Base-by-base conservation (phyloP, 2,329 filamentous ascomycete species). In the Pyrenophora graminea region DNA sequence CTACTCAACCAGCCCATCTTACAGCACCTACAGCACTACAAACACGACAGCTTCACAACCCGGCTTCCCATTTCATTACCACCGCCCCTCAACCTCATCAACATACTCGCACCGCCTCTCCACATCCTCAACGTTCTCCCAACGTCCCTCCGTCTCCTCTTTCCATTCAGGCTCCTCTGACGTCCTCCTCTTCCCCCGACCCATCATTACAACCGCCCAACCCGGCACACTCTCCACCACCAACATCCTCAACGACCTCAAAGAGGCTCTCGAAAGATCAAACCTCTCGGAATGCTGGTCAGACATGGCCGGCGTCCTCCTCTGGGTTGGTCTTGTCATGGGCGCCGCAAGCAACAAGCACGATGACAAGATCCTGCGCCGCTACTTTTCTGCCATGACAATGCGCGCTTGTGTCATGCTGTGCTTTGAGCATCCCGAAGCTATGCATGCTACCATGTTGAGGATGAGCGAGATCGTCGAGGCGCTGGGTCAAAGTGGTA, bases 231-330 rank as follows among this genome's bases (percentile, higher is more conserved):
- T 3, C 3, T 5, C 19, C 19, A 15, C 60, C 7, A 54, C 36
- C 8, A 55, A 38, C 1, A 61, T 70, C 27, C 64, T 74, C 4
- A 36, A 25, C 3, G 30, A 55, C 15, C 54, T 74, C 10, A 60
- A 60, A 33, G 48, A 50, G 3, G 58, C 63, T 3, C 59, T 74
- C 33, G 51, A 68, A 23, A 59, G 49, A n/a, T 71, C 69, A 2
- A 58, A 73, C 40, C 47, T 71, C 25, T 66, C 67, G 3, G 59
- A 67, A 18, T 68, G 64, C 39, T 74, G 72, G 72, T 47, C 48
- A 39, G 69, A 73, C 46, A 68, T 74, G 64, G 67, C 67, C 1
- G 72, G 72, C 36, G 68, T 74, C n/a, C 61, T 74, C 2, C 58
- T 74, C 31, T 75, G 71, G 71, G 59, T 72, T 39, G 61, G 62